Evolutionary conservation across 2,329 filamentous ascomycete genomes (phyloP).

Genomic region (Gaeumannomyces tritici): DNA sequence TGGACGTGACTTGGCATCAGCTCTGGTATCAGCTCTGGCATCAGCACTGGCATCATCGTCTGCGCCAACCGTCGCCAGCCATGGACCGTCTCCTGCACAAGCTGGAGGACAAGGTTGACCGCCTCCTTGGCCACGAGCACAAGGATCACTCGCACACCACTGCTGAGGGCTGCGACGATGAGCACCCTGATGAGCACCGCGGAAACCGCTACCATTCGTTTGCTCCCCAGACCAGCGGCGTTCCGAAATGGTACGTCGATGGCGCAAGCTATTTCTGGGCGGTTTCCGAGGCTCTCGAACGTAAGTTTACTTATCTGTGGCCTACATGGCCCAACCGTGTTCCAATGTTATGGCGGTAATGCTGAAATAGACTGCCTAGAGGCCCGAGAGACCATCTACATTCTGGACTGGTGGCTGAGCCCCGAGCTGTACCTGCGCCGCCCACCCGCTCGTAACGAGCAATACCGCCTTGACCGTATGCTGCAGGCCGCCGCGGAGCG

Average conservation of each 20-base stretch:
- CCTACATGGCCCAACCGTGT: too few species aligned
- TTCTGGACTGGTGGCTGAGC: constrained; percentile 84
- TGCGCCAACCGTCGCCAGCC: constrained; percentile 1
- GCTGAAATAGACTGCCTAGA: constrained; percentile 25
- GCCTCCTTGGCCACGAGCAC: constrained; percentile 26
- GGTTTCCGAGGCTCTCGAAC: constrained; percentile 67
- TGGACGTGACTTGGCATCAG: too few species aligned
- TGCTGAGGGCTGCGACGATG: constrained; percentile 25
- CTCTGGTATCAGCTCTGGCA: too few species aligned
- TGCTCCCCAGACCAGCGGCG: constrained; percentile 60
- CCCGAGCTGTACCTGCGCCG: constrained; percentile 81
- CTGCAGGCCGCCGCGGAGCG: constrained; percentile 72
- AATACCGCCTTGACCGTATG: constrained; percentile 77
- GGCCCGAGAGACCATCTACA: constrained; percentile 71
- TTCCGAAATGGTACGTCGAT: constrained; percentile 83
- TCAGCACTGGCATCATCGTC: neutral
- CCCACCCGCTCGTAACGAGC: constrained; percentile 70
- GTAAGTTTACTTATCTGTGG: constrained; percentile 18
- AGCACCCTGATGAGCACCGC: constrained; percentile 30
- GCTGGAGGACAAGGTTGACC: constrained; percentile 30
- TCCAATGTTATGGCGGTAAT: too few species aligned
- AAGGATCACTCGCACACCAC: constrained; percentile 33
- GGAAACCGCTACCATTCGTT: constrained; percentile 57
- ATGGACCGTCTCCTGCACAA: constrained; percentile 34
- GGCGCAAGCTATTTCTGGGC: constrained; percentile 81